Evolutionary conservation across 345 rosid genomes (phyloP).

Genomic region (Populus alba): DNA sequence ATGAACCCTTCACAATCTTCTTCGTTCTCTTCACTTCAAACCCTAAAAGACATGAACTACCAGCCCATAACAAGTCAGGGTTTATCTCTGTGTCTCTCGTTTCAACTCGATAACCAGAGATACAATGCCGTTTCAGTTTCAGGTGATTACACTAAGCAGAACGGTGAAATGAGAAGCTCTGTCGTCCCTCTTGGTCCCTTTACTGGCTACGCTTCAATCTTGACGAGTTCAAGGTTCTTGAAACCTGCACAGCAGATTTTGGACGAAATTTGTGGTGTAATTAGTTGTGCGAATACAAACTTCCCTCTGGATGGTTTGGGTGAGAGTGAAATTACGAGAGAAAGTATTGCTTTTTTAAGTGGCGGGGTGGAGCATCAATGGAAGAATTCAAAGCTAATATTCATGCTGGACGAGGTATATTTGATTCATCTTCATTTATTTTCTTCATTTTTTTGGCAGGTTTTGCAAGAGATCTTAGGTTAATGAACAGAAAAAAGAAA

Average conservation of each 20-base stretch:
- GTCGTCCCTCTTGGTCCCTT: slow-evolving; percentile 39
- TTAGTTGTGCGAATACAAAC: slow-evolving; percentile 6
- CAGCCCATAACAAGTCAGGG: slow-evolving; percentile 5
- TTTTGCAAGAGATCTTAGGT: background rate
- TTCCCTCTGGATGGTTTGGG: slow-evolving; percentile 16
- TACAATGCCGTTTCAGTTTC: background rate
- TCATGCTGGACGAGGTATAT: slow-evolving; percentile 45
- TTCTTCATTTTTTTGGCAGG: slow-evolving; percentile 5
- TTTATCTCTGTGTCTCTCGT: slow-evolving; percentile 24
- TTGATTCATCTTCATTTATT: background rate
- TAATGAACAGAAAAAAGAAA: background rate
- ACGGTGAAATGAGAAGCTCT: slow-evolving; percentile 22
- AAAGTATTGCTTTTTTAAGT: slow-evolving; percentile 14
- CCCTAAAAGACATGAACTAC: background rate
- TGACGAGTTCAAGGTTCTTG: slow-evolving; percentile 33
- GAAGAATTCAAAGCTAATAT: slow-evolving; percentile 35
- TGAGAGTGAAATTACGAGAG: slow-evolving; percentile 18
- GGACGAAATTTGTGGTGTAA: slow-evolving; percentile 29
- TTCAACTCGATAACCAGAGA: slow-evolving; percentile 11
- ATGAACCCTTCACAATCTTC: slow-evolving; percentile 2
- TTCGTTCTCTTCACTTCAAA: background rate
- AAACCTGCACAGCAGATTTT: slow-evolving; percentile 37
- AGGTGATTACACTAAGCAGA: slow-evolving; percentile 15
- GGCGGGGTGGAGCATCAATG: slow-evolving; percentile 26
- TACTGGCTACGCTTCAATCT: slow-evolving; percentile 34